Conservation (phyloP, 1,139 yeast species). For the Debaryomyces nepalensis region DNA sequence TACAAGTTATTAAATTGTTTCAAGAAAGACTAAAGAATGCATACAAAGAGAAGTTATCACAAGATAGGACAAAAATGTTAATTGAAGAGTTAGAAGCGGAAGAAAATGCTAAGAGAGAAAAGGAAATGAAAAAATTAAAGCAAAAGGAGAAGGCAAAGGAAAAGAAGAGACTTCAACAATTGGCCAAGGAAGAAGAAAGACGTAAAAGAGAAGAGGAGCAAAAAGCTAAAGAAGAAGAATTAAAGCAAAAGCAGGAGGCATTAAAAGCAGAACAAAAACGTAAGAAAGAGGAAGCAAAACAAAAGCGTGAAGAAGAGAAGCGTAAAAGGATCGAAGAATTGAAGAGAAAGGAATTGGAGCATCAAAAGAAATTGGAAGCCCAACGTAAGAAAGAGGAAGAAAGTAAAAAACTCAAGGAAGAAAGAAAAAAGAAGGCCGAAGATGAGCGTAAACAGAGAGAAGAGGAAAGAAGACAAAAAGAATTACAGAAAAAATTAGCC, state of each 20-base stretch:
- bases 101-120: conserved; percentile 67
- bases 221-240: conserved; percentile 40
- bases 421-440: conserved; percentile 52
- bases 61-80: conserved; percentile 71
- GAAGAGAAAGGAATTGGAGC: conserved; percentile 52
- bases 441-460: conserved; percentile 46
- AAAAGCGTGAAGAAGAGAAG: conserved; percentile 60
- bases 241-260: conserved; percentile 39
- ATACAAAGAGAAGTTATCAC: conserved; percentile 73
- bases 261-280: conserved; percentile 49
- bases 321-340: conserved; percentile 45
- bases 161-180: conserved; percentile 69
- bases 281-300: conserved; percentile 52
- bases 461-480: conserved; percentile 51
- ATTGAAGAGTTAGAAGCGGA: conserved; percentile 83
- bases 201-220: conserved; percentile 61
- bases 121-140: conserved; percentile 69
- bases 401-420: conserved; percentile 41
- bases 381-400: conserved; percentile 58
- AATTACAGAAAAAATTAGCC: conserved; percentile 43
- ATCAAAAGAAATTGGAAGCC: conserved; percentile 45
- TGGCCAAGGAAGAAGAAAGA: conserved; percentile 78
- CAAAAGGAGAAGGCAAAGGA: conserved; percentile 82
- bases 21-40: conserved; percentile 74
- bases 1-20: conserved; percentile 72